Evolutionary conservation across 164 flowering plant genomes (phyloP).

Genomic region (Magnolia kwangsiensis): DNA sequence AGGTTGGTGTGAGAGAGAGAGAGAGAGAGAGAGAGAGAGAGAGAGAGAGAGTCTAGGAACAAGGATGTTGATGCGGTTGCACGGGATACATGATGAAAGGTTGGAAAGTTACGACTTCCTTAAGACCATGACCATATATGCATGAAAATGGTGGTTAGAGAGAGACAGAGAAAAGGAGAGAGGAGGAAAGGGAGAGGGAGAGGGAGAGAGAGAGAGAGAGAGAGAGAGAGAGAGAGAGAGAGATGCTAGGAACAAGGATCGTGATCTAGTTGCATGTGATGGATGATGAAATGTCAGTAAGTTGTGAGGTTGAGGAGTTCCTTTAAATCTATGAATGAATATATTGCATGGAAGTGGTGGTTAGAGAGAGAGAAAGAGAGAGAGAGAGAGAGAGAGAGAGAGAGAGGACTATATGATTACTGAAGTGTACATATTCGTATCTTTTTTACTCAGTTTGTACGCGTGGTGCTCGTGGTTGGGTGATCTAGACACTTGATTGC

Average conservation of each 20-base stretch:
- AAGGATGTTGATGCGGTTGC: neutral
- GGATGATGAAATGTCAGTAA: neutral
- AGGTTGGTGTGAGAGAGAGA: too few species aligned
- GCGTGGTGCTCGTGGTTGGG: too few species aligned
- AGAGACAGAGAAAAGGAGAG: neutral
- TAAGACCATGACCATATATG: too few species aligned
- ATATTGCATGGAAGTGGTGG: slow-evolving; percentile 18
- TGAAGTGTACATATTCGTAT: too few species aligned
- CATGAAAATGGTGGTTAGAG: neutral
- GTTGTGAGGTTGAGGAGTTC: neutral
- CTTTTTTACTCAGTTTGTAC: too few species aligned
- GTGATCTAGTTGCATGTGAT: neutral
- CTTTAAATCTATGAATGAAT: too few species aligned
- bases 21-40: slow-evolving; percentile 2
- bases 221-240: neutral
- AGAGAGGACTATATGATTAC: neutral
- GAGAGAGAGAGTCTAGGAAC: slow-evolving; percentile 3
- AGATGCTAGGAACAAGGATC: neutral
- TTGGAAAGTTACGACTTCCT: too few species aligned
- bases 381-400: neutral
- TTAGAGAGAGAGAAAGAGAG: neutral
- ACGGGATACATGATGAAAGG: neutral
- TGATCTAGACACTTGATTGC: too few species aligned
- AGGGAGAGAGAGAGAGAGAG: neutral
- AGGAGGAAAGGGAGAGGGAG: neutral